Evolutionary conservation across 768 basidiomycete species (phyloP).

Genomic region (Phanerochaete carnosa): DNA sequence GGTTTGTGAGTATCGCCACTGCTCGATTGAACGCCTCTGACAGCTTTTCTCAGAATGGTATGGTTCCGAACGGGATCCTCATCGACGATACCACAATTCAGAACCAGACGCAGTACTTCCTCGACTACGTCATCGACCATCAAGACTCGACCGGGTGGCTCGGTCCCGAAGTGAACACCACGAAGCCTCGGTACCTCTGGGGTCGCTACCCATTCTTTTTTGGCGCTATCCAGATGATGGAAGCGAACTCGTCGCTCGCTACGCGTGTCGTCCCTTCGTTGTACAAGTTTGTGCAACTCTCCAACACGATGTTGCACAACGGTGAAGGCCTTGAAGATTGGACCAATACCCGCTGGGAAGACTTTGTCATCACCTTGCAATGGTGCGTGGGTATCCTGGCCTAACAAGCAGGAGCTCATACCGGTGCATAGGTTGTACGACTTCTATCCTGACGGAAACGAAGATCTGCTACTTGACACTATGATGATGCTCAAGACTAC

Average conservation of each 20-base stretch:
- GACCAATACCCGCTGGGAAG: slow-evolving; percentile 55
- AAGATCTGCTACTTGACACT: slow-evolving; percentile 48
- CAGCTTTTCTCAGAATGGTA: slow-evolving; percentile 37
- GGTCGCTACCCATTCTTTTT: slow-evolving; percentile 59
- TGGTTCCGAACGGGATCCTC: slow-evolving; percentile 51
- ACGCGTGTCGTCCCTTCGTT: slow-evolving; percentile 44
- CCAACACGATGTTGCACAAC: slow-evolving; percentile 51
- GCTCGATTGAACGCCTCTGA: not conserved
- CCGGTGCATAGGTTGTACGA: slow-evolving; percentile 46
- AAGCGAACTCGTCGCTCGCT: slow-evolving; percentile 41
- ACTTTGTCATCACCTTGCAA: slow-evolving; percentile 53
- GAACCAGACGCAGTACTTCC: slow-evolving; percentile 43
- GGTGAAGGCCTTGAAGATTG: slow-evolving; percentile 52
- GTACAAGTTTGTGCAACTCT: slow-evolving; percentile 50
- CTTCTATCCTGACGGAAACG: slow-evolving; percentile 44
- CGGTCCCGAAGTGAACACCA: slow-evolving; percentile 51
- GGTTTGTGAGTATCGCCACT: slow-evolving; percentile 42
- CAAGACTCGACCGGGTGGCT: slow-evolving; percentile 56
- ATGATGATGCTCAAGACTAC: slow-evolving; percentile 50
- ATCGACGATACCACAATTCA: slow-evolving; percentile 44
- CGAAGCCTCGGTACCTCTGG: slow-evolving; percentile 52
- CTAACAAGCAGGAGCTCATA: not conserved
- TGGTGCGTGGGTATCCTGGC: slow-evolving; percentile 33
- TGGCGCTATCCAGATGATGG: slow-evolving; percentile 56
- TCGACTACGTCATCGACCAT: slow-evolving; percentile 47